Conservation (phyloP, 768 basidiomycete genomes). For the Strobilomyces echinocephalus region DNA sequence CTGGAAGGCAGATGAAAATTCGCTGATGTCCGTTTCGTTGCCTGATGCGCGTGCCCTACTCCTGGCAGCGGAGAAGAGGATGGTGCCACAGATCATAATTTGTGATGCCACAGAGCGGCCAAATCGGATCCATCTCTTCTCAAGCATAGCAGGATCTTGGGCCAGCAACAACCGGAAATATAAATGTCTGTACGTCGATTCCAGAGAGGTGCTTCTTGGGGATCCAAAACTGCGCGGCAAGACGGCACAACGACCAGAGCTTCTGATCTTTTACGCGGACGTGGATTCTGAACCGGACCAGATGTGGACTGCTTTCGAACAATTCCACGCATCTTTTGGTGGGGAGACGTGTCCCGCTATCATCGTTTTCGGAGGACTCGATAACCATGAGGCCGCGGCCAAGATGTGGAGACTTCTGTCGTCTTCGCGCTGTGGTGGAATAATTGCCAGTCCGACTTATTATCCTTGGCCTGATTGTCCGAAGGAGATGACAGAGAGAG, state of each 20-base stretch:
- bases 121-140: slow-evolving; percentile 1
- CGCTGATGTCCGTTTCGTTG: slow-evolving; percentile 15
- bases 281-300: slow-evolving; percentile 4
- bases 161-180: slow-evolving; percentile 9
- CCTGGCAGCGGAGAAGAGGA: slow-evolving; percentile 9
- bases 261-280: slow-evolving; percentile 20
- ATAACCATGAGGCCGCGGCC: slow-evolving; percentile 9
- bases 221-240: neutral
- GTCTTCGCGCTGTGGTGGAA: slow-evolving; percentile 7
- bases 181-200: slow-evolving; percentile 10
- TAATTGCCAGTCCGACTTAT: slow-evolving; percentile 19
- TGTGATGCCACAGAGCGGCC: slow-evolving; percentile 13
- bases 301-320: slow-evolving; percentile 15
- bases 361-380: slow-evolving; percentile 20
- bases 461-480: slow-evolving; percentile 13
- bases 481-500: slow-evolving; percentile 13
- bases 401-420: slow-evolving; percentile 15
- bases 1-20: slow-evolving; percentile 23
- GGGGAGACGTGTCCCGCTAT: slow-evolving; percentile 20
- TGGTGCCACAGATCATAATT: slow-evolving; percentile 12
- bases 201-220: neutral
- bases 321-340: slow-evolving; percentile 15
- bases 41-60: slow-evolving; percentile 19
- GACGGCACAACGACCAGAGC: slow-evolving; percentile 14
- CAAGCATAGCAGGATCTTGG: slow-evolving; percentile 1